A percentile compares a stretch with the other conserved stretches of the same genome.
These are phyloP conservation scores for apple (Malus domestica) DNA, from an alignment of 306 rosid species.

Conservation along the genomic window ASM211411v1 NC_041803.1:25182501-25183000, in stretches of 20 bases:
- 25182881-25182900: slow-evolving; percentile 78
- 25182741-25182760: not conserved
- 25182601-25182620: not conserved
- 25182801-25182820: slow-evolving; percentile 64
- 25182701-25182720: not conserved
- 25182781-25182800: not conserved
- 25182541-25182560: not conserved
- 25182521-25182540: not conserved
- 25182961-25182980: not conserved
- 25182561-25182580: not conserved
- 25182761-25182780: not conserved
- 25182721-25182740: not conserved
- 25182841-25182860: slow-evolving; percentile 89
- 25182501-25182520: slow-evolving; percentile 26
- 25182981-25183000: not conserved
- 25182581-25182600: no score
- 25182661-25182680: not conserved
- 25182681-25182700: not conserved
- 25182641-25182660: not conserved
- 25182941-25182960: not conserved
- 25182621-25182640: not conserved
- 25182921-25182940: slow-evolving; percentile 8
- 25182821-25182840: slow-evolving; percentile 90
- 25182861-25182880: slow-evolving; percentile 96
- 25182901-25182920: slow-evolving; percentile 14